Base-by-base conservation (phyloP, 202 grass and related monocot genomes). In the Musa balbisiana region DNA sequence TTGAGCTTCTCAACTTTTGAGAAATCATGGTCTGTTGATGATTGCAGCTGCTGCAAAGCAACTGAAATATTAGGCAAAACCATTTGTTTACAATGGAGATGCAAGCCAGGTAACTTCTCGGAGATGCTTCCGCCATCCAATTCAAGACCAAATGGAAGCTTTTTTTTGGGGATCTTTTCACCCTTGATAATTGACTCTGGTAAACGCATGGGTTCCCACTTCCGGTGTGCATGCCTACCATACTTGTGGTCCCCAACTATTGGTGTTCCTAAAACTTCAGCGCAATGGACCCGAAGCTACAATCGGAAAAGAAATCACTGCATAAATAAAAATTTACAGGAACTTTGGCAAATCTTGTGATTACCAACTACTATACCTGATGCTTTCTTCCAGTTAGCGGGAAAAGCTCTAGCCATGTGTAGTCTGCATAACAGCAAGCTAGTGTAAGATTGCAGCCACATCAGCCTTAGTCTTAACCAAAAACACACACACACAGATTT, bases 21-120 rank as follows among this genome's bases (percentile, higher is more conserved):
- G 21, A 91, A 87, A 70, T 90, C 65, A 3, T 1, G 51, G n/a
- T 91, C 64, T 0, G 14, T 24, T 17, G 84, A 65, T 71, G 75
- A 80, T 65, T 87, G 86, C 69, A 84, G 58, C 22, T 79, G 74
- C 54, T 91, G 79, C 84, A 91, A 20, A 15, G 88, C 86, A 49
- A 73, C 64, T 59, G 90, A 93, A 64, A 93, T 74, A 67, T 91
- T 76, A 29, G 93, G 90, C 69, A 97, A 82, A 77, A 86, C 76
- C 93, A 93, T 89, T 72, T 97, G 93, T 81, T 97, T 89, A 82
- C 93, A 97, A 69, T 97, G 93, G 19, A 97, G 83, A 86, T 97
- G 93, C 76, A 97, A 14, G 73, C 79, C 83, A 59, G 86, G 93
- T 53, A 73, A 80, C 73, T 80, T 71, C 73, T 93, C 93, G 1